A percentile compares a stretch with the other conserved stretches of the same genome.
phyloP scores from a whole-genome alignment of 106 monocot genomes.

The Agapanthus africanus region DNA sequence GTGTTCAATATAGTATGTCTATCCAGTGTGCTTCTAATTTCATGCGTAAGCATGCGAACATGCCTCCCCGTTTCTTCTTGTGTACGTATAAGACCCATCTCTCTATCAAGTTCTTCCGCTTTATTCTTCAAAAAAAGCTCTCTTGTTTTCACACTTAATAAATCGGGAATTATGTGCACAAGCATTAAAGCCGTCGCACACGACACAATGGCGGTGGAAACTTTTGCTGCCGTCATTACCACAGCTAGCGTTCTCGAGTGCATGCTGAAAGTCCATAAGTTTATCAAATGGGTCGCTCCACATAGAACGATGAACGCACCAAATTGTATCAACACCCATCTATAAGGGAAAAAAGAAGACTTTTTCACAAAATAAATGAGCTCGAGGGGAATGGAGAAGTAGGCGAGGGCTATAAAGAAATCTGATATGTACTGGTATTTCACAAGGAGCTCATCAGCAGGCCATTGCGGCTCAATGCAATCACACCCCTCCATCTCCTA shows the following conservation, averaged over 20 bases:
- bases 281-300: slow-evolving; percentile 91
- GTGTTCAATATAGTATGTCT: slow-evolving; percentile 87
- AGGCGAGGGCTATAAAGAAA: slow-evolving; percentile 88
- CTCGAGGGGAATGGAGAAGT: slow-evolving; percentile 94
- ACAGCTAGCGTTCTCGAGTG: slow-evolving; percentile 60
- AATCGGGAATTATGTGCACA: slow-evolving; percentile 88
- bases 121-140: slow-evolving; percentile 80
- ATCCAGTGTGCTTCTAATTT: slow-evolving; percentile 90
- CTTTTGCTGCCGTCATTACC: slow-evolving; percentile 83
- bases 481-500: slow-evolving; percentile 73
- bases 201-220: slow-evolving; percentile 72
- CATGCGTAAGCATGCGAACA: slow-evolving; percentile 89
- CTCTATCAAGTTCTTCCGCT: slow-evolving; percentile 72
- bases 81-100: slow-evolving; percentile 79
- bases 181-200: slow-evolving; percentile 86
- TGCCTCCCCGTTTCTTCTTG: slow-evolving; percentile 89
- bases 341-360: slow-evolving; percentile 80
- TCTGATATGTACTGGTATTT: slow-evolving; percentile 97
- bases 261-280: slow-evolving; percentile 70
- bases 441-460: slow-evolving; percentile 62
- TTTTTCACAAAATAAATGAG: slow-evolving; percentile 91
- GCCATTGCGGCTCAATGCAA: slow-evolving; percentile 74
- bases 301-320: slow-evolving; percentile 93
- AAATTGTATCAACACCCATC: slow-evolving; percentile 92
- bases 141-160: slow-evolving; percentile 76